phyloP scores from a whole-genome alignment of 345 rosid genomes.

The Carallia pectinifolia region DNA sequence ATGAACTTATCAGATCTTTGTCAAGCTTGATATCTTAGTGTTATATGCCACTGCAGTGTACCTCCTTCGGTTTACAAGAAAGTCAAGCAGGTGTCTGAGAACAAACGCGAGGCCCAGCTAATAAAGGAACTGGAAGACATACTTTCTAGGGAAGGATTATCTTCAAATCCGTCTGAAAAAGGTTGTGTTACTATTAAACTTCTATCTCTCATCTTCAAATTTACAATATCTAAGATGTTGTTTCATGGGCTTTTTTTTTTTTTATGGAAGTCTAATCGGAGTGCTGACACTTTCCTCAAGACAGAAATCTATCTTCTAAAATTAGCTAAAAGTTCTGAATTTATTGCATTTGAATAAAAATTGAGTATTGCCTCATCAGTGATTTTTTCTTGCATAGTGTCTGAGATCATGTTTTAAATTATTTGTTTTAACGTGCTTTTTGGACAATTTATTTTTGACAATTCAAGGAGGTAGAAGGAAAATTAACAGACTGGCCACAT shows the following conservation, averaged over 20 bases:
- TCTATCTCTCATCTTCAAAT: slow-evolving; percentile 8
- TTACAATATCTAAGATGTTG: neutral
- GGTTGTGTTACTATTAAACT: slow-evolving; percentile 37
- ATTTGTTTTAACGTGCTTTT: too few relatives aligned
- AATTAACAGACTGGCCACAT: too few relatives aligned
- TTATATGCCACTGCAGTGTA: slow-evolving; percentile 46
- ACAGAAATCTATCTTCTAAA: neutral
- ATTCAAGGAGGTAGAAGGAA: too few relatives aligned
- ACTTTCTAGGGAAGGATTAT: slow-evolving; percentile 84
- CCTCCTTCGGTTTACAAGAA: slow-evolving; percentile 75
- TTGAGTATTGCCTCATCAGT: neutral
- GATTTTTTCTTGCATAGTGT: too few relatives aligned
- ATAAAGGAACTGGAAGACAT: slow-evolving; percentile 75
- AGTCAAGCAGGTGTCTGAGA: slow-evolving; percentile 81
- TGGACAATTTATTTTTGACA: too few relatives aligned
- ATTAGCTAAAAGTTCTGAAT: neutral
- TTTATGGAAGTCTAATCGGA: neutral
- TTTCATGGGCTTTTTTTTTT: slow-evolving; percentile 4
- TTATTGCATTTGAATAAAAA: neutral
- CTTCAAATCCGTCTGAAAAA: slow-evolving; percentile 76
- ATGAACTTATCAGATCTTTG: slow-evolving; percentile 7
- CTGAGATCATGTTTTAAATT: too few relatives aligned
- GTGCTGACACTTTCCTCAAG: too few relatives aligned
- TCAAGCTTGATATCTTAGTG: slow-evolving; percentile 9
- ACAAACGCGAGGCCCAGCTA: slow-evolving; percentile 69